A percentile compares a stretch with the other conserved stretches of the same genome.
These are phyloP conservation scores for Pythium rishiriense DNA, from an alignment of 352 stramenopile genomes.

Conservation along the genomic window DNA sequence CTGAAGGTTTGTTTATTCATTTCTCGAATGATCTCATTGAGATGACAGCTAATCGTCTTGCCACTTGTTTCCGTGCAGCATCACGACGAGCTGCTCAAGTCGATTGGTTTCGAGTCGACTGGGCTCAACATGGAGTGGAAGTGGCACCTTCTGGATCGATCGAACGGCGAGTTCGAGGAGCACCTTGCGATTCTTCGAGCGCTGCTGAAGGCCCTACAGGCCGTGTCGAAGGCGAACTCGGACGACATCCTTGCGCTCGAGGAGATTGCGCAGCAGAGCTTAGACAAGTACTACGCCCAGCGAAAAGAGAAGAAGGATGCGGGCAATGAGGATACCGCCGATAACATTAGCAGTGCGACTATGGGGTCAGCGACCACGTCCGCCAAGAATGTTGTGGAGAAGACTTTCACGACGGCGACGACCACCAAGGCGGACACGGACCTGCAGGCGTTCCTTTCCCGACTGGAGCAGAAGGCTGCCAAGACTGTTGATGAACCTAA, in stretches of 20 bases:
- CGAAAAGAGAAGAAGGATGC: slow-evolving; percentile 9
- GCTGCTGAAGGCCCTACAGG: slow-evolving; percentile 60
- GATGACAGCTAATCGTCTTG: background rate
- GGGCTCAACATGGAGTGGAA: slow-evolving; percentile 85
- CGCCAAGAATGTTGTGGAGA: slow-evolving; percentile 11
- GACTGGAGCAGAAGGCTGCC: slow-evolving; percentile 26
- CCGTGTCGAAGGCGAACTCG: slow-evolving; percentile 34
- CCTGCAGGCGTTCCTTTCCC: slow-evolving; percentile 23
- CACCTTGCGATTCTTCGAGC: slow-evolving; percentile 67
- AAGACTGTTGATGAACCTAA: slow-evolving; percentile 7
- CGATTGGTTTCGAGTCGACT: slow-evolving; percentile 74
- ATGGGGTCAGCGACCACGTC: background rate
- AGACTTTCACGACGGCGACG: slow-evolving; percentile 15
- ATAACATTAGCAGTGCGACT: background rate
- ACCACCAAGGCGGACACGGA: slow-evolving; percentile 21
- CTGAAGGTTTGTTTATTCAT: slow-evolving; percentile 46
- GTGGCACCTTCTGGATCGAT: slow-evolving; percentile 65
- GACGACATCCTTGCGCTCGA: slow-evolving; percentile 21
- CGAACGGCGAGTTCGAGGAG: slow-evolving; percentile 63
- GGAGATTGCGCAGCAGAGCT: slow-evolving; percentile 24
- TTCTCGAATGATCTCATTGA: background rate
- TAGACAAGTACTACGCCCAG: slow-evolving; percentile 21
- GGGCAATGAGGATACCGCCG: background rate
- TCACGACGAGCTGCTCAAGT: slow-evolving; percentile 71
- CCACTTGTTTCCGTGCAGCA: slow-evolving; percentile 37